Base-by-base conservation (phyloP, 2,329 filamentous ascomycete species). In the Chrysoporthe puriensis region DNA sequence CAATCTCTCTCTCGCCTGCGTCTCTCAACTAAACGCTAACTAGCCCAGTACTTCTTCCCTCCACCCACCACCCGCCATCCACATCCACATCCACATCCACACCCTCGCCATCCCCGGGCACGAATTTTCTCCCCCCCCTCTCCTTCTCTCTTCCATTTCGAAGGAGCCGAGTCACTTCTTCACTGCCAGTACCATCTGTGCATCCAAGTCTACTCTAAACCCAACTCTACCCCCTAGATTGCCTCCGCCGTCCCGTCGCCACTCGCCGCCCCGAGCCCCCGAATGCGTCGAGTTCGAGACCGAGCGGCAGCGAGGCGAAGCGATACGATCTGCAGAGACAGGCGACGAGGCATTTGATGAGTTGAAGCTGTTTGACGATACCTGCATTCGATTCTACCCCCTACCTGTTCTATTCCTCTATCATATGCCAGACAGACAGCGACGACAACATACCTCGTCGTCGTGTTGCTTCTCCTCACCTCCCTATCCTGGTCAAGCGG, bases 401-500 rank as follows among this genome's bases (percentile, higher is more conserved):
- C 60, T 43, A 50, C 50, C n/a, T 43, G 3, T 32, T 14, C 11
- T 46, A 6, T 36, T 42, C 40, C 34, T 43, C 48, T 42, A 44
- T 43, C 36, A 60, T 43, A 43, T 43, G 36, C 36, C 34, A 52
- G 11, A 56, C 34, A 61, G 32, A 34, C 56, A 69, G 62, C 52
- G 56, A 61, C 43, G 48, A 62, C 54, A 64, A 59, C 56, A 60
- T 64, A 44, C 54, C 66, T 67, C 63, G 54, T 52, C 61, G 32
- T 59, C 57, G 57, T 54, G 44, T 52, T 57, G 58, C 61, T 63
- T 52, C 67, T 63, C 48, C 67, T 69, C 66, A 63, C 67, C 61
- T 67, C 48, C 66, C 62, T 64, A 69, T 69, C 64, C 64, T 54
- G 58, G 67, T 64, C 62, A 67, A 43, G 52, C 67, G 64, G 64